Evolutionary conservation across 306 rosid species (phyloP), one percentile per base, ranked within the genome.

Genomic region (Sphenostylis stenocarpa): DNA sequence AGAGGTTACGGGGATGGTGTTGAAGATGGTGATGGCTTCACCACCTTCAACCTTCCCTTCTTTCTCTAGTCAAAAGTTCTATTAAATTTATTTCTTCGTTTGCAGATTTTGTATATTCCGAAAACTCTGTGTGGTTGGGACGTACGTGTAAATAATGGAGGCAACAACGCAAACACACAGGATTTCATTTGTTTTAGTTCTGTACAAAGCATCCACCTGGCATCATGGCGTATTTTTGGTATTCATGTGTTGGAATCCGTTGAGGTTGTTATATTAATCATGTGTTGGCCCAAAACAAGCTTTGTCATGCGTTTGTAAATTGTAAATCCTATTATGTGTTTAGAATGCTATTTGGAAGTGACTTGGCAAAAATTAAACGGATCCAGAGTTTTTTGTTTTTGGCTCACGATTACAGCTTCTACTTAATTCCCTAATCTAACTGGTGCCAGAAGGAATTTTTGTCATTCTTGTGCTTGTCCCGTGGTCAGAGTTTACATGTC

Each of bases 11-110:
- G 15, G 12, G 74, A 49, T 15, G 52, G 17, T 6, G 76, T 51
- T 21, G 56, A 21, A 12, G 55, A 39, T 8, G 77, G 36, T 57
- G 53, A 5, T 68, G 11, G 19, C 15, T 43, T 52, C 65, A 49
- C 68, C 68, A 62, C 68, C 68, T 62, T 17, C 68, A 62, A 61
- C 47, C 74, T 67, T 45, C 60, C 70, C n/a, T 81, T 36, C 72
- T 43, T 56, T 55, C 14, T 28, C 8, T 21, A 12, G 41, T 38
- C 2, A 31, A 47, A 34, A 4, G 60, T 55, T 26, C 2, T 38
- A 0, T 2, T 45, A 3, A 38, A 38, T 8, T 14, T 23, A 13
- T 20, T 41, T 0, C 15, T 65, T 52, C 29, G 20, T 23, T 39
- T 41, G 43, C 29, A 38, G 39, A 17, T 63, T 80, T 51, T 5